Percentiles rank a stretch among this genome's conserved stretches.
These are phyloP conservation scores for Helminthosporium solani DNA, from an alignment of 2,329 filamentous ascomycete species.

Conservation along the genomic window DNA sequence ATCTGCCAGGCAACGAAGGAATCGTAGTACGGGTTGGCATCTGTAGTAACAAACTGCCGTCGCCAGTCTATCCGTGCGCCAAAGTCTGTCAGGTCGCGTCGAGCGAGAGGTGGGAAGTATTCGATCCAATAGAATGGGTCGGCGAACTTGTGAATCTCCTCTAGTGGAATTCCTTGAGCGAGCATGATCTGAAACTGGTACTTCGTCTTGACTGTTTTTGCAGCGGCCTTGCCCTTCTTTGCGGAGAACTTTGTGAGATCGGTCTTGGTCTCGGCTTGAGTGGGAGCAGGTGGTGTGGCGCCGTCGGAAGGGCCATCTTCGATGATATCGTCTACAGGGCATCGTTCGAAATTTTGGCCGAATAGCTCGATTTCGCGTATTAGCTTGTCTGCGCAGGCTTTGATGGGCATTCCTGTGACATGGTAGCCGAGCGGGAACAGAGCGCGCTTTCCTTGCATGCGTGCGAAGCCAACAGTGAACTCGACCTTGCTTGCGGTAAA, in stretches of 20 bases:
- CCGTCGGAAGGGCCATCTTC: slow-evolving; percentile 49
- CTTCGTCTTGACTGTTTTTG: slow-evolving; percentile 89
- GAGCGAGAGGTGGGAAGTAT: slow-evolving; percentile 82
- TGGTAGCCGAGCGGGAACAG: slow-evolving; percentile 94
- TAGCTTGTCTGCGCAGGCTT: slow-evolving; percentile 94
- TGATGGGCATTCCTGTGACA: slow-evolving; percentile 92
- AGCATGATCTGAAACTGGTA: slow-evolving; percentile 97
- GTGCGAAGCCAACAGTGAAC: slow-evolving; percentile 80
- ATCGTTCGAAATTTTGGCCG: slow-evolving; percentile 79
- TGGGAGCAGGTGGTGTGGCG: slow-evolving; percentile 59
- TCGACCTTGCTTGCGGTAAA: slow-evolving; percentile 94
- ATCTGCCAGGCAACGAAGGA: slow-evolving; percentile 97
- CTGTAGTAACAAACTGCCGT: slow-evolving; percentile 88
- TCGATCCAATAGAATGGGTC: slow-evolving; percentile 91
- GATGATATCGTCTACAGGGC: slow-evolving; percentile 46
- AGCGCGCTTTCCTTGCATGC: slow-evolving; percentile 85
- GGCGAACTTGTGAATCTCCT: slow-evolving; percentile 91
- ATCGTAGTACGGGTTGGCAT: slow-evolving; percentile 96
- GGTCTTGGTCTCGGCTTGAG: slow-evolving; percentile 65
- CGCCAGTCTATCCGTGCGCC: slow-evolving; percentile 92
- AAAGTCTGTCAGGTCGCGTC: slow-evolving; percentile 77
- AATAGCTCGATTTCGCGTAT: slow-evolving; percentile 86
- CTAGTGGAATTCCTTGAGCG: slow-evolving; percentile 78
- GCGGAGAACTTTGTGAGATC: slow-evolving; percentile 84
- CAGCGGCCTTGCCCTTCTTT: slow-evolving; percentile 78